Base-by-base conservation (phyloP, 1,284 basidiomycete genomes). In the Tremellales sp. region DNA sequence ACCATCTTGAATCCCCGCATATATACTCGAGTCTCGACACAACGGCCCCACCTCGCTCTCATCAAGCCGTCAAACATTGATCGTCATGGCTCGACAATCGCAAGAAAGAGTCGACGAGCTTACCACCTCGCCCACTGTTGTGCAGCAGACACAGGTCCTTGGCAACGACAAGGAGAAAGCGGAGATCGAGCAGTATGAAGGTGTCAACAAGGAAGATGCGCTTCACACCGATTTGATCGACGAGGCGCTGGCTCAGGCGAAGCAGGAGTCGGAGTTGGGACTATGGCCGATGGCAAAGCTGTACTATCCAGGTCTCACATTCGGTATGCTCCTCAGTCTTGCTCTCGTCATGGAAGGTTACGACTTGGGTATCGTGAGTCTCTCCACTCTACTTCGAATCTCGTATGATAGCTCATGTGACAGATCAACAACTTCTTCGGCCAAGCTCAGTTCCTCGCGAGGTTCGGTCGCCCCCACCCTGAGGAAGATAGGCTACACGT, bases 391-490 rank as follows among this genome's bases (percentile, higher is more conserved):
- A 8, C 8, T 8, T 15, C 8, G 8, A 3, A 3, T 19, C 24
- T 31, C 43, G 29, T 1, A 21, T 19, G 15, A 6, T 15, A 12
- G 1, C 8, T 5, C 24, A 15, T 5, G 17, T 41, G 17, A 12
- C n/a, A 56, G 56, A 64, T 73, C 43, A 72, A 65, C n/a, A 60
- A 54, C 2, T 75, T 72, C 58, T 76, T 67, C 51, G 74, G 72
- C 15, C 64, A 70, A 43, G 68, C 68, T 8, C 58, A 60, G 11
- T 76, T 70, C 48, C 26, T 49, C 3, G 31, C 47, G 5, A 48
- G 51, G 21, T 66, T 61, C 45, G 64, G 64, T n/a, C 35, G 42
- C 15, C 12, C 44, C 11, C 45, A 43, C 24, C 41, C 36, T 3
- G 31, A 7, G 43, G 41, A 19, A 4, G 31, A 44, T 44, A 26